phyloP scores from a whole-genome alignment of 2,329 filamentous ascomycete genomes.

The Pseudogymnoascus sp. region DNA sequence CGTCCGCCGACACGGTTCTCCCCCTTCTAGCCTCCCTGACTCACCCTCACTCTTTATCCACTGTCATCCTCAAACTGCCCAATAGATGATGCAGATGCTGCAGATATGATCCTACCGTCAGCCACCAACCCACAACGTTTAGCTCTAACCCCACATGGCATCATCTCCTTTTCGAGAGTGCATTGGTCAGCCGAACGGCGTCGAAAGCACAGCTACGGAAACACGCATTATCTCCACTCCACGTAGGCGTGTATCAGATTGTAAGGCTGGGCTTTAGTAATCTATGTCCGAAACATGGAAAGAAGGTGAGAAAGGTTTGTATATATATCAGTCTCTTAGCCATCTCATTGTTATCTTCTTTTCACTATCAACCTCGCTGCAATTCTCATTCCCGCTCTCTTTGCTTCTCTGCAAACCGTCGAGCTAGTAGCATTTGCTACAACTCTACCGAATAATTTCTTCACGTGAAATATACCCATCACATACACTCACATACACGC shows the following conservation, averaged over 20 bases:
- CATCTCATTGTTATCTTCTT: not conserved
- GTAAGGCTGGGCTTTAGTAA: not conserved
- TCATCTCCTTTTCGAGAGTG: not conserved
- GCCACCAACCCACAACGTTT: not conserved
- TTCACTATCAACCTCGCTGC: not conserved
- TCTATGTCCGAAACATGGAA: not conserved
- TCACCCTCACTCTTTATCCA: not conserved
- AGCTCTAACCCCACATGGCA: not conserved
- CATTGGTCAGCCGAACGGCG: conserved; percentile 1
- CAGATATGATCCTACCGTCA: not conserved
- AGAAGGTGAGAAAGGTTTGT: not conserved
- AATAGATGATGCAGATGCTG: not conserved
- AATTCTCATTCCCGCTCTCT: not conserved
- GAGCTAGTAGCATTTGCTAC: not conserved
- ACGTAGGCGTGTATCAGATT: not conserved
- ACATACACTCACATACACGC: not conserved
- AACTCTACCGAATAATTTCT: not conserved
- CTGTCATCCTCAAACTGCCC: not conserved
- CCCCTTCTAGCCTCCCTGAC: not conserved
- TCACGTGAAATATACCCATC: not conserved
- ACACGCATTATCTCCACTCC: not conserved
- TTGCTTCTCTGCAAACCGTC: not conserved
- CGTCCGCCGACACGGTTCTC: not conserved
- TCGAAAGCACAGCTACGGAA: not conserved
- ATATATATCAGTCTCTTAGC: not conserved